A percentile compares a stretch with the other conserved stretches of the same genome.
Evolutionary conservation across 176 grass and related monocot species (phyloP).

Genomic region (Bromus sterilis): DNA sequence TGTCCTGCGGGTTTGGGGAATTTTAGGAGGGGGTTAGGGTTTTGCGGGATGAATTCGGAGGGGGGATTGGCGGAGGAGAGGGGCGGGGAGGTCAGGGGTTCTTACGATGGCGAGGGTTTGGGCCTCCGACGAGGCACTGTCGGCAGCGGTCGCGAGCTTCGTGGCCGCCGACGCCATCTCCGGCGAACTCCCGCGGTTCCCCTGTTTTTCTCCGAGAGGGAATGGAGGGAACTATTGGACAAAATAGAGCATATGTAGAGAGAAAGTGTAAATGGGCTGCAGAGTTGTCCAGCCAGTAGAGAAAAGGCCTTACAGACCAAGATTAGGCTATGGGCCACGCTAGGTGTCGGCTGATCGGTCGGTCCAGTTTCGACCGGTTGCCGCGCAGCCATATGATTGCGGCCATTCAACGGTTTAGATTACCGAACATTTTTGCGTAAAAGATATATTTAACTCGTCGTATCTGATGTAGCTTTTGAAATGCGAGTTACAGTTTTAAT

Average conservation of each 20-base stretch:
- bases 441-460: no score
- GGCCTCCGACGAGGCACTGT: slow-evolving; percentile 32
- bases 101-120: slow-evolving; percentile 52
- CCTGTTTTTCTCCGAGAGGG: background rate
- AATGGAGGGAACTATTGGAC: slow-evolving; percentile 17
- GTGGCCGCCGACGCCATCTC: slow-evolving; percentile 27
- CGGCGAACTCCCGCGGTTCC: background rate
- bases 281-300: background rate
- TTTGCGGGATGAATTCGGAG: background rate
- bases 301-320: no score
- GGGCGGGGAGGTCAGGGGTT: background rate
- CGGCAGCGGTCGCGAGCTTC: slow-evolving; percentile 38
- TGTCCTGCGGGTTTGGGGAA: slow-evolving; percentile 60
- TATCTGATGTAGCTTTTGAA: no score
- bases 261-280: no score
- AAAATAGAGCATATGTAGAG: no score
- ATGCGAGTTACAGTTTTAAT: no score
- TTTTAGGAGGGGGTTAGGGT: slow-evolving; percentile 22
- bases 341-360: no score
- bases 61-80: background rate
- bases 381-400: no score
- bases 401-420: no score
- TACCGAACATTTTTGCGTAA: no score
- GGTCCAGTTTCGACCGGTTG: no score
- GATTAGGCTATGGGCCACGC: no score